Evolutionary conservation across 1,139 yeast genomes (phyloP).

Genomic region (Zygoascus sp.): DNA sequence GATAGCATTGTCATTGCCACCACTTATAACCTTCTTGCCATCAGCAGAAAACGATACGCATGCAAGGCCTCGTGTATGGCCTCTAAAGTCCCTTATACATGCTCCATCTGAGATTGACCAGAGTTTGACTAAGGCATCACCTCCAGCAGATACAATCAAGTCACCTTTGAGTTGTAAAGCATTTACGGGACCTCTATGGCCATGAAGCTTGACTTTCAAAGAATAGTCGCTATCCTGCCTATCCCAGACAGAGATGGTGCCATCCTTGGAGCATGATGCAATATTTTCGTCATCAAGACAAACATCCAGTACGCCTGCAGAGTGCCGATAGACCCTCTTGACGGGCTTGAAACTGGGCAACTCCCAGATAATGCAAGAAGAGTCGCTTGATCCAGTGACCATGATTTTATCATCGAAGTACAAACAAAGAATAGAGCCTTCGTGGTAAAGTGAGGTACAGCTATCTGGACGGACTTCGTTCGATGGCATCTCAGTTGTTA

Average conservation of each 20-base stretch:
- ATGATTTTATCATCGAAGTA: constrained; percentile 32
- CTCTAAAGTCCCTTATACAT: constrained; percentile 27
- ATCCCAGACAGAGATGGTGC: constrained; percentile 32
- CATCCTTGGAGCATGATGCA: constrained; percentile 36
- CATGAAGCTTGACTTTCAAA: constrained; percentile 24
- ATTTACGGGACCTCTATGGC: constrained; percentile 38
- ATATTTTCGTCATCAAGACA: constrained; percentile 27
- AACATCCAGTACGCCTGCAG: constrained; percentile 34
- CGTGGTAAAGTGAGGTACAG: constrained; percentile 23
- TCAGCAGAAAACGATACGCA: constrained; percentile 32
- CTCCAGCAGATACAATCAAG: constrained; percentile 36
- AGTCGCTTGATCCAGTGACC: constrained; percentile 38
- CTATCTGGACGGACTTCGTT: neutral
- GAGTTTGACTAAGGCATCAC: constrained; percentile 33
- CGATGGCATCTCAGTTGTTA: neutral
- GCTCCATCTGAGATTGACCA: constrained; percentile 31
- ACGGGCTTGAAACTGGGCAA: constrained; percentile 26
- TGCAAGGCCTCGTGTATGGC: constrained; percentile 38
- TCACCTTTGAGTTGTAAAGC: constrained; percentile 30
- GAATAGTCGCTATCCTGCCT: constrained; percentile 21
- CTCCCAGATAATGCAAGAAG: constrained; percentile 35
- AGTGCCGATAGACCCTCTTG: constrained; percentile 28
- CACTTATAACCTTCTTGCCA: constrained; percentile 29
- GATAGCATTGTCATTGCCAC: constrained; percentile 37
- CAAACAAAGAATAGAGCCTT: constrained; percentile 36